These are phyloP conservation scores for Exophiala oligosperma DNA, from an alignment of 2,329 filamentous ascomycete genomes.

Conservation along the genomic window DNA sequence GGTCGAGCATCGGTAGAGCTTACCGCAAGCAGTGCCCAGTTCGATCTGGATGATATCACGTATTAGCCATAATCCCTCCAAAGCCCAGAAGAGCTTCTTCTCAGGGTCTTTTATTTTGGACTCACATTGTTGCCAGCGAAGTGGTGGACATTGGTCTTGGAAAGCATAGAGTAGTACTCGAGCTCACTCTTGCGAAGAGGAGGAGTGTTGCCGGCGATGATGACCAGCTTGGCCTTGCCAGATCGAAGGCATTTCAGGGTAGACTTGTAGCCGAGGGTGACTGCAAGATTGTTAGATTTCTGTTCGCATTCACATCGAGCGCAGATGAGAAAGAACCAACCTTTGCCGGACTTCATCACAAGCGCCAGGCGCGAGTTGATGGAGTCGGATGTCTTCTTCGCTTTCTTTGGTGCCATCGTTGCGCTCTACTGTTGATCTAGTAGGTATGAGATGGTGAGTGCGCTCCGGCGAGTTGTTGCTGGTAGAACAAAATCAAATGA, in stretches of 20 bases:
- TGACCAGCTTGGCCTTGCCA: slow-evolving; percentile 98
- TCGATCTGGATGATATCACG: slow-evolving; percentile 69
- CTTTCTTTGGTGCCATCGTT: slow-evolving; percentile 68
- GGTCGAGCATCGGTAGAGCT: slow-evolving; percentile 97
- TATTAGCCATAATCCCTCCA: slow-evolving; percentile 68
- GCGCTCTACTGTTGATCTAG: slow-evolving; percentile 35
- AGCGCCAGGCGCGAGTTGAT: slow-evolving; percentile 71
- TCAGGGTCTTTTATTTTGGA: slow-evolving; percentile 67
- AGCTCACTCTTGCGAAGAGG: slow-evolving; percentile 97
- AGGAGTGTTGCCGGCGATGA: slow-evolving; percentile 93
- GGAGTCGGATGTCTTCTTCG: slow-evolving; percentile 77
- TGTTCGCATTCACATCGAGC: background rate
- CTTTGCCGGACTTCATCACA: slow-evolving; percentile 67
- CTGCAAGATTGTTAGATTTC: slow-evolving; percentile 42
- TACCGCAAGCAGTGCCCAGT: slow-evolving; percentile 96
- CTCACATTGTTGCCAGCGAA: slow-evolving; percentile 99
- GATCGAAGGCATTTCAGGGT: slow-evolving; percentile 87
- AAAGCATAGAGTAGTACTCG: slow-evolving; percentile 60
- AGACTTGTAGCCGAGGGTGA: slow-evolving; percentile 87
- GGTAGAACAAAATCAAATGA: background rate
- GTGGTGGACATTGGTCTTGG: slow-evolving; percentile 89
- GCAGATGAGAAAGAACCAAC: slow-evolving; percentile 30
- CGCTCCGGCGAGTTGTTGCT: slow-evolving; percentile 38
- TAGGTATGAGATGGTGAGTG: slow-evolving; percentile 30
- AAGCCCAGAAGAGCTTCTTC: slow-evolving; percentile 86